A percentile compares a stretch with the other conserved stretches of the same genome.
Evolutionary conservation across 257 asterid genomes (phyloP).

Genomic region (Solanum pinnatisectum): DNA sequence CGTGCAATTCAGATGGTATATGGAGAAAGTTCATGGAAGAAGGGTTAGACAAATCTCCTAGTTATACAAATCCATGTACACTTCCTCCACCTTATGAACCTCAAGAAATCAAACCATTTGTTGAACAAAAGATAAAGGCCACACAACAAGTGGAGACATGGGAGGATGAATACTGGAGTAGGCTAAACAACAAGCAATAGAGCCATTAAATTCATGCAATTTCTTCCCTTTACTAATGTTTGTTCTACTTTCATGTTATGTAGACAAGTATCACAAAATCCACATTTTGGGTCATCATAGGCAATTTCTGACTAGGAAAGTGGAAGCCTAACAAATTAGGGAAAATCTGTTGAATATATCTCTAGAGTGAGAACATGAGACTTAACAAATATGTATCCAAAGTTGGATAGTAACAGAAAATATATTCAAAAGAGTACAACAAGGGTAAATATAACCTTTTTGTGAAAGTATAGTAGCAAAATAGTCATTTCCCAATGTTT

Average conservation of each 20-base stretch:
- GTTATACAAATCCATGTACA: constrained; percentile 42
- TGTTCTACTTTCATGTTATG: too few relatives aligned
- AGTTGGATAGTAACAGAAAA: not conserved
- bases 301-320: too few relatives aligned
- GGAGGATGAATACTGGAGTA: constrained; percentile 59
- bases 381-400: too few relatives aligned
- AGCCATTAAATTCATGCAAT: too few relatives aligned
- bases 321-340: too few relatives aligned
- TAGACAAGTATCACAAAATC: too few relatives aligned
- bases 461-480: not conserved
- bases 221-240: too few relatives aligned
- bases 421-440: not conserved
- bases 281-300: too few relatives aligned
- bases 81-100: constrained; percentile 64
- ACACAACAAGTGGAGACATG: constrained; percentile 50
- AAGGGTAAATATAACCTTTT: not conserved
- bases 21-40: constrained; percentile 65
- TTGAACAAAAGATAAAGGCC: constrained; percentile 27
- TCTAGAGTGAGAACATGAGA: too few relatives aligned
- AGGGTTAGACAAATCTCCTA: constrained; percentile 57
- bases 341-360: too few relatives aligned
- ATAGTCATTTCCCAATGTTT: not conserved
- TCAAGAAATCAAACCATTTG: constrained; percentile 27
- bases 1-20: constrained; percentile 34
- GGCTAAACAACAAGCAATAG: constrained; percentile 8